Evolutionary conservation across 2,329 filamentous ascomycete species (phyloP).

Genomic region (Neonectria coccinea): DNA sequence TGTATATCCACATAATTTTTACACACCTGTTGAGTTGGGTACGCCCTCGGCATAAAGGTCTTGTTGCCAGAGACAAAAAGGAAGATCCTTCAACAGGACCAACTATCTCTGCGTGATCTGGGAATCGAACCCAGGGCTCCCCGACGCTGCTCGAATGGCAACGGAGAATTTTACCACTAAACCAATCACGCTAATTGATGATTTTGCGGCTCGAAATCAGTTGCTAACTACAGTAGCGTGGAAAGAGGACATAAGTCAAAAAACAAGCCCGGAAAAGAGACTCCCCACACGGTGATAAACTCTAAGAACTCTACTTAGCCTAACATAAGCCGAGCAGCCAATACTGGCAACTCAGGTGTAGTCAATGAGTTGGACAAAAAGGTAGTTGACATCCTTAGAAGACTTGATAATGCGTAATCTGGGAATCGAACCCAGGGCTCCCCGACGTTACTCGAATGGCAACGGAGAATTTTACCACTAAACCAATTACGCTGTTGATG

Average conservation of each 20-base stretch:
- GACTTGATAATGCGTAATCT: background rate
- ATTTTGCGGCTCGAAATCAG: background rate
- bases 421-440: slow-evolving; percentile 14
- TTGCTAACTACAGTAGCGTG: background rate
- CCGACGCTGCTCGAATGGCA: slow-evolving; percentile 5
- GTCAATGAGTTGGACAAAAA: background rate
- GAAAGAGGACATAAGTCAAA: background rate
- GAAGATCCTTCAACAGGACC: background rate
- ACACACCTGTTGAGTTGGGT: no score
- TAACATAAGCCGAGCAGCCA: background rate
- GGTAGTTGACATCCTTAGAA: background rate
- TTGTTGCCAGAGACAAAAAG: background rate
- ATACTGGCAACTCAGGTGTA: background rate
- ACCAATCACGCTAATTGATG: background rate
- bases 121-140: slow-evolving; percentile 10
- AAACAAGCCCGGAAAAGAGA: no score
- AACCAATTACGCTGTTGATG: slow-evolving; percentile 11
- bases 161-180: slow-evolving; percentile 10
- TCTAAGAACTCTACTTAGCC: no score
- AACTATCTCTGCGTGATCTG: background rate
- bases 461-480: slow-evolving; percentile 16
- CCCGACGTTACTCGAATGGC: slow-evolving; percentile 8
- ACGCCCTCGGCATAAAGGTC: no score
- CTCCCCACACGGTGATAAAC: no score
- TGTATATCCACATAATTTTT: no score